A percentile compares a stretch with the other conserved stretches of the same genome.
phyloP scores from a whole-genome alignment of 2,329 filamentous ascomycete species.

The Rhinocladiella mackenziei region DNA sequence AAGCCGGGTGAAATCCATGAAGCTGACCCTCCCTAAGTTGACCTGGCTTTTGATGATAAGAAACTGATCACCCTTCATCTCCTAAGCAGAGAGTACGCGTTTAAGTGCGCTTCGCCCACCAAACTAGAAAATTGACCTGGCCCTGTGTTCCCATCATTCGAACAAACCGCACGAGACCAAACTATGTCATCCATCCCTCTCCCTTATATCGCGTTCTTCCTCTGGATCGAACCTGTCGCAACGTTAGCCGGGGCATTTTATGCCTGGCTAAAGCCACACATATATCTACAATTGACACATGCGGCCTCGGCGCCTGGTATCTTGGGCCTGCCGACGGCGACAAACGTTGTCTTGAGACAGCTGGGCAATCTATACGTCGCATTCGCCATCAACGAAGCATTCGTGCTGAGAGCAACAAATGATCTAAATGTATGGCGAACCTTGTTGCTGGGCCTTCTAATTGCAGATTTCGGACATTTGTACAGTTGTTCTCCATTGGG shows the following conservation, averaged over 20 bases:
- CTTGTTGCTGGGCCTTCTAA: conserved; percentile 62
- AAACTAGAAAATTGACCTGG: conserved; percentile 3
- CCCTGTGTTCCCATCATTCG: neutral
- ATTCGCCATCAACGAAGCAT: conserved; percentile 71
- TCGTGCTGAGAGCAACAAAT: conserved; percentile 66
- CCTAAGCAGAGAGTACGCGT: too few relatives aligned
- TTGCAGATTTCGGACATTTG: conserved; percentile 74
- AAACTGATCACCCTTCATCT: too few relatives aligned
- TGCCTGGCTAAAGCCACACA: conserved; percentile 48
- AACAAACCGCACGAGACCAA: neutral
- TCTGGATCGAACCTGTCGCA: conserved; percentile 63
- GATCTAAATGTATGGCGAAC: conserved; percentile 67
- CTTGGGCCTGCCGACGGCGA: conserved; percentile 52
- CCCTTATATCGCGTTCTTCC: conserved; percentile 68
- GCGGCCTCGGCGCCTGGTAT: conserved; percentile 46
- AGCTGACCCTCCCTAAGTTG: too few relatives aligned
- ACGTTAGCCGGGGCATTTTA: conserved; percentile 53
- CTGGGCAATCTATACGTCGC: conserved; percentile 74
- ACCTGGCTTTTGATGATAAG: too few relatives aligned
- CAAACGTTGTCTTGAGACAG: conserved; percentile 66
- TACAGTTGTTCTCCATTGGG: conserved; percentile 62
- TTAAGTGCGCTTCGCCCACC: neutral
- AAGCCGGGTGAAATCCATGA: too few relatives aligned
- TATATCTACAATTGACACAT: conserved; percentile 64
- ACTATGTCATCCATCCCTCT: conserved; percentile 52